These are phyloP conservation scores for Erodium trifolium DNA, from an alignment of 441 rosid species.

Conservation along the genomic window DNA sequence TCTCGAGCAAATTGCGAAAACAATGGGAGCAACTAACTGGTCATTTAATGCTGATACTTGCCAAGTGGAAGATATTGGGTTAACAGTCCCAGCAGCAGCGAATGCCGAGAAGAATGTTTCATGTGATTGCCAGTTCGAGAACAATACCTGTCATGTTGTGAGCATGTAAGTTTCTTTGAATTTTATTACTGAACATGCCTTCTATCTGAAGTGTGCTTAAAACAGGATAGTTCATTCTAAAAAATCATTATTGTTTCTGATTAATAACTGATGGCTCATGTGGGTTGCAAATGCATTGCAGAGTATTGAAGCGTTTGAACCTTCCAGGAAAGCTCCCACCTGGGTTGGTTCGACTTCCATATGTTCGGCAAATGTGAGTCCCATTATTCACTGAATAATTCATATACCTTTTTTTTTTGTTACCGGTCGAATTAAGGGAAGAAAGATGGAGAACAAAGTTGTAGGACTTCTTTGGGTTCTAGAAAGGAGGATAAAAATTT, in stretches of 20 bases:
- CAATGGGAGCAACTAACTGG: conserved; percentile 26
- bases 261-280: background rate
- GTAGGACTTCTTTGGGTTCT: no score
- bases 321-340: conserved; percentile 83
- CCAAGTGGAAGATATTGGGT: conserved; percentile 9
- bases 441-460: no score
- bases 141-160: conserved; percentile 7
- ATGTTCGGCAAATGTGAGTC: conserved; percentile 57
- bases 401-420: no score
- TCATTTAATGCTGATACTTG: conserved; percentile 24
- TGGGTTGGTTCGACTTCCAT: conserved; percentile 58
- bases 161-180: background rate
- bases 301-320: conserved; percentile 52
- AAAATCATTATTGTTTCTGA: background rate
- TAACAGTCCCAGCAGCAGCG: background rate
- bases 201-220: background rate
- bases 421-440: no score
- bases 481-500: no score
- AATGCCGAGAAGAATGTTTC: conserved; percentile 10
- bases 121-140: conserved; percentile 9
- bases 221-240: background rate
- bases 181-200: background rate
- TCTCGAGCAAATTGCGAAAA: conserved; percentile 21
- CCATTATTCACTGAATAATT: background rate
- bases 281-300: conserved; percentile 22